Evolutionary conservation across 2,329 filamentous ascomycete species (phyloP), one percentile per base, ranked within the genome.

Genomic region (Fusarium piperis): DNA sequence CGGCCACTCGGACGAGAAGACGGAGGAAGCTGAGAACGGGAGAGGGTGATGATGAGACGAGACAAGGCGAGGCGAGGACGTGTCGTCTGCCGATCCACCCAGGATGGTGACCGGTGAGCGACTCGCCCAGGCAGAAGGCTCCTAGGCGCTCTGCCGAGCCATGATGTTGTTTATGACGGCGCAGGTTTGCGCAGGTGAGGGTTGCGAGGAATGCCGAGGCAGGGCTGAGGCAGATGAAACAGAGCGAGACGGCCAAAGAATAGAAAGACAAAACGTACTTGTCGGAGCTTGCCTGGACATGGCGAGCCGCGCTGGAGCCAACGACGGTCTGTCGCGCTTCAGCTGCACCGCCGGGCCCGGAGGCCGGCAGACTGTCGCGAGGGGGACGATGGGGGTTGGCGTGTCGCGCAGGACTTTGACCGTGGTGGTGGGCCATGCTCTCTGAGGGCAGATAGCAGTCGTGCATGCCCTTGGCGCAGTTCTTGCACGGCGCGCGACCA

Each of bases 381-480:
- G 84, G 81, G 68, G 85, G 84, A 58, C 88, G 84, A 76, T 86
- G 85, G 59, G 84, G 83, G 64, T 81, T 82, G 39, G 80, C 72
- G 68, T 83, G 81, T 51, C 86, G 85, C 61, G 87, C 86, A 51
- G 88, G 88, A 65, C 87, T 89, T 67, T 89, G 86, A 66, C 88
- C 87, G 73, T 89, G 87, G 70, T 88, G 86, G 78, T 89, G 88
- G 71, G 86, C 85, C 83, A 88, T 86, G 67, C 85, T 88, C 80
- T 90, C 88, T 32, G 87, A 89, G 39, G 88, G 88, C 20, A 90
- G 81, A 78, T 90, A 90, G 81, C 88, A 90, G 63, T 90, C 87
- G 79, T 90, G 88, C 86, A 89, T 87, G 66, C 88, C 88, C 79
- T 90, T 90, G 53, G 87, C 86, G 80, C 88, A 90, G 80, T 90